phyloP scores from a whole-genome alignment of 345 rosid genomes.

The Aethionema arabicum region DNA sequence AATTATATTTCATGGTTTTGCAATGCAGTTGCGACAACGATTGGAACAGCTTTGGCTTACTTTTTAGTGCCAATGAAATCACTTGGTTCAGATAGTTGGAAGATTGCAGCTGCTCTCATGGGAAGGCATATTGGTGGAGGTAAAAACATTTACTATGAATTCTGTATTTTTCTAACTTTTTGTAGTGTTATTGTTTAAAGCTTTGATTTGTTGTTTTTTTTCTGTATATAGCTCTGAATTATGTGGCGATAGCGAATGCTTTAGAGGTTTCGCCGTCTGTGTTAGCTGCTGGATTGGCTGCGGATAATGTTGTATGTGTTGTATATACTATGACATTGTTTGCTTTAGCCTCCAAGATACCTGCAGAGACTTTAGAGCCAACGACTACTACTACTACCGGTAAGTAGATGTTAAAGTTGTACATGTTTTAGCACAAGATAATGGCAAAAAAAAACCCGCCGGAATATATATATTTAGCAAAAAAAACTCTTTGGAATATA shows the following conservation, averaged over 20 bases:
- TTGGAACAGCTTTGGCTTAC: conserved; percentile 61
- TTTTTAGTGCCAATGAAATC: conserved; percentile 65
- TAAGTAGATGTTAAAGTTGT: no score
- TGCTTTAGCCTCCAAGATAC: conserved; percentile 62
- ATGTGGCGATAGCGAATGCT: conserved; percentile 63
- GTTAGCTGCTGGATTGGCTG: conserved; percentile 63
- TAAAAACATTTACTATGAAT: no score
- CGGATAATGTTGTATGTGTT: conserved; percentile 73
- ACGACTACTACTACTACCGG: no score
- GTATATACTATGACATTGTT: conserved; percentile 57
- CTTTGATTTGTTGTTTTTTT: conserved; percentile 10
- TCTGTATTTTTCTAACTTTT: no score
- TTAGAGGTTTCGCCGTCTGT: conserved; percentile 55
- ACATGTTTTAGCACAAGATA: no score
- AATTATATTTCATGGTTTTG: background rate
- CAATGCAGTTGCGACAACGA: conserved; percentile 53
- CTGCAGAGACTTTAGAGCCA: conserved; percentile 42
- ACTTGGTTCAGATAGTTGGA: conserved; percentile 71
- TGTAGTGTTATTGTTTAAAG: background rate
- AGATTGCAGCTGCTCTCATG: conserved; percentile 78
- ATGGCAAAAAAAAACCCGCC: no score
- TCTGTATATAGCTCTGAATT: conserved; percentile 53
- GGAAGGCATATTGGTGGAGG: conserved; percentile 72
- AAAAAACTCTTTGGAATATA: no score
- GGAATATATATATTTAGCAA: no score